Base-by-base conservation (phyloP, 1,139 yeast genomes). In the Hanseniaspora sp. region DNA sequence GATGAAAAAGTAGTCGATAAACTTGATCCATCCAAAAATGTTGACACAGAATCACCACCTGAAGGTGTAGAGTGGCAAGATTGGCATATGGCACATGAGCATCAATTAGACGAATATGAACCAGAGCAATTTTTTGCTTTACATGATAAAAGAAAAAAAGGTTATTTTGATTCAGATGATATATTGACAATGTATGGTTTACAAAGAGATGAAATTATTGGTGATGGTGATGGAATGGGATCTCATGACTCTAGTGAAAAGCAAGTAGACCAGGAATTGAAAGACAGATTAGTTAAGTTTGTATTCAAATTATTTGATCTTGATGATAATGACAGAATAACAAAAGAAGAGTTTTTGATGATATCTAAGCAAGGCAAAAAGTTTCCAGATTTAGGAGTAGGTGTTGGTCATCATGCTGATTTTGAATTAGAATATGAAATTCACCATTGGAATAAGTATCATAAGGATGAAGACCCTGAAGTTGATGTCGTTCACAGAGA, bases 331-430 rank as follows among this genome's bases (percentile, higher is more conserved):
- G 85, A 84, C 0, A 70, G 69, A 51, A 74, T 90, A 13, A 71
- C 81, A 11, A 68, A 78, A 54, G 80, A 80, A 17, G 96, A 88
- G 64, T 92, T 90, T 83, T 64, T 79, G 49, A 69, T 70, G n/a
- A 90, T 78, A 68, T 74, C 77, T 8, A 67, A 68, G 2, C 69
- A 68, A 8, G 95, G 95, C 6, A 83, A 85, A 1, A 78, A 78
- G 59, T 76, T 92, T 64, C 97, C 97, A 0, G 97, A 92, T 67
- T 80, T 88, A 66, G 95, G 96, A 8, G 82, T 83, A 58, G 97
- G 96, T 23, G 92, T 86, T n/a, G 97, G 98, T 17, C 97, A 90
- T 65, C 97, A 90, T 69, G 83, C 90, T 52, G 96, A 87, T 69
- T 92, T 88, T 64, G 98, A 92, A 68, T 77, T 79, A 60, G 97